Conservation (phyloP, 495 filamentous ascomycete genomes). For the Penicillium goetzii region DNA sequence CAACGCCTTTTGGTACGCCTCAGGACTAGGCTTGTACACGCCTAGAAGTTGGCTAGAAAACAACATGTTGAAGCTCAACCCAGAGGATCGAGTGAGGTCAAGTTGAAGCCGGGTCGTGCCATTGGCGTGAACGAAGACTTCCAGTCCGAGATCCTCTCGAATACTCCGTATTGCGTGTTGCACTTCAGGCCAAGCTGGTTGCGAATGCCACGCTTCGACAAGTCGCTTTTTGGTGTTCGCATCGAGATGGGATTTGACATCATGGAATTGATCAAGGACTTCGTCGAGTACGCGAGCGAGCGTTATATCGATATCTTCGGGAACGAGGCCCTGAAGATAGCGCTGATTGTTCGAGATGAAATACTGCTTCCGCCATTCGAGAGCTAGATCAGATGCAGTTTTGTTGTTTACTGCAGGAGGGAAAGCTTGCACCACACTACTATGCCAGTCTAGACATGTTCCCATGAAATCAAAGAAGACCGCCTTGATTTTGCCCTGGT, state of each 20-base stretch:
- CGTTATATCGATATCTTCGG: constrained; percentile 55
- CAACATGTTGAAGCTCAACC: constrained; percentile 53
- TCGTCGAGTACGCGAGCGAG: constrained; percentile 41
- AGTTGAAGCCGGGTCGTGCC: constrained; percentile 59
- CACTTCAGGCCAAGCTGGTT: constrained; percentile 54
- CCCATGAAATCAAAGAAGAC: constrained; percentile 52
- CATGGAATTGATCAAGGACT: constrained; percentile 33
- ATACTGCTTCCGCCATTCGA: constrained; percentile 5
- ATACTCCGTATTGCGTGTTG: constrained; percentile 33
- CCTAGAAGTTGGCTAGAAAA: constrained; percentile 57
- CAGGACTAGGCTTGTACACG: constrained; percentile 49
- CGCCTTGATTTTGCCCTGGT: constrained; percentile 35
- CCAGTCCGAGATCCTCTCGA: constrained; percentile 28
- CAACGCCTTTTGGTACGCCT: constrained; percentile 50
- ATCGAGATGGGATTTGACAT: constrained; percentile 32
- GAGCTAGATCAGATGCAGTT: neutral
- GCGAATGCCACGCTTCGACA: constrained; percentile 48
- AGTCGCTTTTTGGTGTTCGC: constrained; percentile 19
- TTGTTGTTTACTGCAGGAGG: constrained; percentile 20
- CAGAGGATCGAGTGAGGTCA: constrained; percentile 52
- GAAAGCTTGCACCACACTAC: constrained; percentile 29
- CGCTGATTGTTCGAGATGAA: constrained; percentile 39
- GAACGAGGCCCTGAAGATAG: constrained; percentile 33
- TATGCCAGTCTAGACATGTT: constrained; percentile 49
- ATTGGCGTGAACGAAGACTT: constrained; percentile 57